phyloP scores from a whole-genome alignment of 1,139 yeast species.

The Geotrichum fermentans region DNA sequence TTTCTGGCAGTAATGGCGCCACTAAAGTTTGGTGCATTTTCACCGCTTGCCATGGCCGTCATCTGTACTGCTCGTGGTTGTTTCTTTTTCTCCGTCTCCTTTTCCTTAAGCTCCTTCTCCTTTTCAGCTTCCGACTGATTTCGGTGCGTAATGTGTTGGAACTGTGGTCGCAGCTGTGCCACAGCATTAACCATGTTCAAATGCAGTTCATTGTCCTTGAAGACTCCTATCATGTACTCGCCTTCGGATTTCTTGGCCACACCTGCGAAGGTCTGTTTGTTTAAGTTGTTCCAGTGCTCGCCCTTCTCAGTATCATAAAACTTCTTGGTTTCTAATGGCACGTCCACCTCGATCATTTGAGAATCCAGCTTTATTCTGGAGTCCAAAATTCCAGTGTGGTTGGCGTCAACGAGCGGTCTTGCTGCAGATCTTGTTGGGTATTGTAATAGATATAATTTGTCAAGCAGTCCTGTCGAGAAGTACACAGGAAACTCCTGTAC shows the following conservation, averaged over 20 bases:
- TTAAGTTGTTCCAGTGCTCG: conserved; percentile 57
- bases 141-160: conserved; percentile 60
- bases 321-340: conserved; percentile 59
- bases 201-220: conserved; percentile 51
- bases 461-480: conserved; percentile 35
- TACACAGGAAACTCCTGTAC: conserved; percentile 70
- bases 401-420: conserved; percentile 43
- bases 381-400: conserved; percentile 43
- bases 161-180: conserved; percentile 76
- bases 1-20: conserved; percentile 75
- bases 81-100: conserved; percentile 41
- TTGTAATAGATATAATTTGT: conserved; percentile 50
- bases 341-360: conserved; percentile 58
- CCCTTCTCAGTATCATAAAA: conserved; percentile 65
- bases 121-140: conserved; percentile 37
- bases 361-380: conserved; percentile 62
- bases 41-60: conserved; percentile 67
- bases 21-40: conserved; percentile 60
- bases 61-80: conserved; percentile 64
- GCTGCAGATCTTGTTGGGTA: conserved; percentile 64
- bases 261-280: conserved; percentile 63
- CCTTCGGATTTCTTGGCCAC: conserved; percentile 51
- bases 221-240: conserved; percentile 54
- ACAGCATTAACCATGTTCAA: conserved; percentile 63
- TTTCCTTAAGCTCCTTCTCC: conserved; percentile 33